Base-by-base conservation (phyloP, 2,329 filamentous ascomycete species). In the Trichoderma sp. region DNA sequence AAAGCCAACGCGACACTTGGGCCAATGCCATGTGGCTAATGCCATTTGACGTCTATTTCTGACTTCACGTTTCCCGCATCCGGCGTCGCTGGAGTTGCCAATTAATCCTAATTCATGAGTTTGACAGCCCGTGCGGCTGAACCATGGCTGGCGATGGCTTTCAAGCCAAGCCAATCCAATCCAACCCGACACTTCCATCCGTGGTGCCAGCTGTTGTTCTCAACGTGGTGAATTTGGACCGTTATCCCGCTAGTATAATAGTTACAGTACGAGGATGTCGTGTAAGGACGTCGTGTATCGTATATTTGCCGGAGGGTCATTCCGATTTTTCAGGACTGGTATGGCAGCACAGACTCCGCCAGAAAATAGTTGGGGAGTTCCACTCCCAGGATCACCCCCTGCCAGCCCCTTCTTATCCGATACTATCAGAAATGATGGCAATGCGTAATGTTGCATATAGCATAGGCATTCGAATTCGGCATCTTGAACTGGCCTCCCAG, bases 121-220 rank as follows among this genome's bases (percentile, higher is more conserved):
- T 63, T 63, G 60, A 63, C 60, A 63, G 60, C 60, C 18, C 60
- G 60, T 63, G 60, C 60, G 60, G 60, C 60, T 63, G 60, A 63
- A 18, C 14, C 15, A 21, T 63, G 60, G 60, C 60, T 24, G 60
- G 34, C 34, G 26, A 18, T n/a, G 26, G 60, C 34, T 43, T 63
- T 18, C 58, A 36, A 21, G n/a, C 58, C 58, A 21, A 36, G 21
- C 58, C 58, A 21, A 36, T 12, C 24, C 34, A 15, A 39, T 39
- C 15, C 36, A 39, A 39, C 30, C 56, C 56, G 7, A n/a, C 26
- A 32, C 56, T 58, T 18, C 26, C 56, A 30, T 18, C 26, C 56
- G 18, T n/a, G 56, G 18, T 28, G 56, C 26, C 30, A 9, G 28
- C 7, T 51, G n/a, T 51, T 51, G 43, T 51, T 14, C 43, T 47